Conservation (phyloP, 2,329 filamentous ascomycete species). For the Penicillium sp. region DNA sequence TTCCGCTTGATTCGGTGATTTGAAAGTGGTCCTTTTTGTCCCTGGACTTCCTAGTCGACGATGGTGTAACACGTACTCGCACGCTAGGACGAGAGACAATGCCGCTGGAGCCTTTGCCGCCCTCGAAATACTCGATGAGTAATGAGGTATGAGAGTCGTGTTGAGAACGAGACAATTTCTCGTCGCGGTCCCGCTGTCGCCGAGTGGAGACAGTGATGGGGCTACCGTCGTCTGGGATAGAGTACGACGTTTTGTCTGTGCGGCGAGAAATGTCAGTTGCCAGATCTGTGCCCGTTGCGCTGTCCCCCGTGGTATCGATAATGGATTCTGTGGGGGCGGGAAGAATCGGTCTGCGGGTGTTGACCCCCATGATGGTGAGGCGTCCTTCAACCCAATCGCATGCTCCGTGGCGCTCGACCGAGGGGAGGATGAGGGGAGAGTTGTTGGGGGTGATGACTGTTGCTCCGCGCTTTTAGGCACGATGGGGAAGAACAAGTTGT, state of each 20-base stretch:
- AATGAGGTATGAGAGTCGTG: constrained; percentile 79
- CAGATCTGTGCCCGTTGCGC: constrained; percentile 46
- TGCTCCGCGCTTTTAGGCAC: constrained; percentile 19
- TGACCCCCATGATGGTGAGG: constrained; percentile 47
- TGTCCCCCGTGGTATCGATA: constrained; percentile 42
- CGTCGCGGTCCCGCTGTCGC: constrained; percentile 56
- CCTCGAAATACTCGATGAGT: constrained; percentile 93
- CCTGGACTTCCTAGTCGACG: constrained; percentile 56
- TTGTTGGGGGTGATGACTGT: constrained; percentile 19
- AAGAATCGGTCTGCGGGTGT: constrained; percentile 48
- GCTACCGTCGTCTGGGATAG: constrained; percentile 57
- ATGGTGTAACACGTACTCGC: constrained; percentile 74
- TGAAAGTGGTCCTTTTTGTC: constrained; percentile 74
- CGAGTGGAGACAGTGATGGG: constrained; percentile 85
- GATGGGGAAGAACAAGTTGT: constrained; percentile 13
- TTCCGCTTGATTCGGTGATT: constrained; percentile 72
- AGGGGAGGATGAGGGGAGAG: constrained; percentile 7
- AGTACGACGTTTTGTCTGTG: constrained; percentile 51
- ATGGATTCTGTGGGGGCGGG: constrained; percentile 52
- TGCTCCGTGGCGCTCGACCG: constrained; percentile 26
- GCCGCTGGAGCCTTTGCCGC: constrained; percentile 57
- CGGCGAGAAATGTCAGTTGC: constrained; percentile 51
- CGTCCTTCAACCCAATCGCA: constrained; percentile 35
- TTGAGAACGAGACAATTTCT: constrained; percentile 52
- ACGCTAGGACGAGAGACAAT: constrained; percentile 76